These are phyloP conservation scores for Trichosporon asahii DNA, from an alignment of 1,284 basidiomycete species.

Conservation along the genomic window DNA sequence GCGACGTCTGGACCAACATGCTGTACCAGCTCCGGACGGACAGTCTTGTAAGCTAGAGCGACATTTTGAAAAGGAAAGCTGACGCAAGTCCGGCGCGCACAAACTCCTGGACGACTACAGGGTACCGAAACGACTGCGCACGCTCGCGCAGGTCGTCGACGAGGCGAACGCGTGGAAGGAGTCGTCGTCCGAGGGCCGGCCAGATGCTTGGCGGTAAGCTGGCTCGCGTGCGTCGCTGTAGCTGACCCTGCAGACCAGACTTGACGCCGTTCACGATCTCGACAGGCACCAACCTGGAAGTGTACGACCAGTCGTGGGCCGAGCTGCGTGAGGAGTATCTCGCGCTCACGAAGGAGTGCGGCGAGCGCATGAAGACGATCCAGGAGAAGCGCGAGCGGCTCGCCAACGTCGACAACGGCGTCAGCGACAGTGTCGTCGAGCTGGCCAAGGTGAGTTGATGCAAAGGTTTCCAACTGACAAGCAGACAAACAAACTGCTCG, in stretches of 20 bases:
- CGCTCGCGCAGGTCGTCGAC: conserved; percentile 37
- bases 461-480: not conserved
- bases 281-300: conserved; percentile 39
- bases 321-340: conserved; percentile 43
- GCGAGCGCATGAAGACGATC: conserved; percentile 35
- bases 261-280: conserved; percentile 40
- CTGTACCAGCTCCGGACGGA: conserved; percentile 31
- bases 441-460: conserved; percentile 40
- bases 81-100: conserved; percentile 29
- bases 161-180: conserved; percentile 34
- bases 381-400: conserved; percentile 41
- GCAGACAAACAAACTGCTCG: conserved; percentile 44
- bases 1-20: conserved; percentile 31
- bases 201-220: conserved; percentile 46
- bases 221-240: not conserved
- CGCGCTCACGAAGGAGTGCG: conserved; percentile 36
- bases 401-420: conserved; percentile 37
- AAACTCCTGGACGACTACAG: conserved; percentile 39
- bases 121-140: conserved; percentile 31
- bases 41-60: conserved; percentile 32
- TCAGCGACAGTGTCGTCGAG: conserved; percentile 43
- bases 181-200: conserved; percentile 21
- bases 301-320: conserved; percentile 45
- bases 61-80: not conserved
- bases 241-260: conserved; percentile 32